Evolutionary conservation across 2,329 filamentous ascomycete species (phyloP).

Genomic region (Diaporthe longicolla): DNA sequence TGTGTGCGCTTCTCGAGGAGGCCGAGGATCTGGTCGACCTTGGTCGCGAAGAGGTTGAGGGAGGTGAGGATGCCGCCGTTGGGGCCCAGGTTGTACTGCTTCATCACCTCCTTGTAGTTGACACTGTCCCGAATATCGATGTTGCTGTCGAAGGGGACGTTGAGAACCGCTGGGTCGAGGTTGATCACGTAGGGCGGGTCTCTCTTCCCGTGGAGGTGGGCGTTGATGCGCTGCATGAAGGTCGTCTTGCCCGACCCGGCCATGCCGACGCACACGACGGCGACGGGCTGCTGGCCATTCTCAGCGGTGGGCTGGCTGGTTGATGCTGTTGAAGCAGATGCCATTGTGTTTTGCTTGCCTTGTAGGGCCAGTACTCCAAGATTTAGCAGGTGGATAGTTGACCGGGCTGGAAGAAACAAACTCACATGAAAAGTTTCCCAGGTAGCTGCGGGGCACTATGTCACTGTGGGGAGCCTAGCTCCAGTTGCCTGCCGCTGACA

Average conservation of each 20-base stretch:
- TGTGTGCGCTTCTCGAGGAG: conserved; percentile 90
- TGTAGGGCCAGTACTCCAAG: background rate
- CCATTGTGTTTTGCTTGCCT: conserved; percentile 43
- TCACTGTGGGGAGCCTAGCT: conserved; percentile 20
- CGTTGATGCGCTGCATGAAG: conserved; percentile 98
- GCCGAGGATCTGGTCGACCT: conserved; percentile 93
- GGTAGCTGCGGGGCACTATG: conserved; percentile 35
- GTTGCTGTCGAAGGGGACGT: conserved; percentile 94
- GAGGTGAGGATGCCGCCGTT: conserved; percentile 98
- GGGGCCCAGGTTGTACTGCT: conserved; percentile 96
- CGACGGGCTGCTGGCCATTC: conserved; percentile 67
- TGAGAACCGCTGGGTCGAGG: conserved; percentile 93
- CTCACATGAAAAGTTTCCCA: conserved; percentile 40
- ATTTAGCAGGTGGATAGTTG: background rate
- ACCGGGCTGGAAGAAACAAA: background rate
- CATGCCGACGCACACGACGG: conserved; percentile 97
- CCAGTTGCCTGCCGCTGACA: conserved; percentile 34
- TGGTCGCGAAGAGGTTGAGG: conserved; percentile 96
- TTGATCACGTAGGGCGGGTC: conserved; percentile 95
- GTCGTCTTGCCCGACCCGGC: conserved; percentile 99
- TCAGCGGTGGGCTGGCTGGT: conserved; percentile 32
- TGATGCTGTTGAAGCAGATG: conserved; percentile 41
- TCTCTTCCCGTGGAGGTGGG: conserved; percentile 85
- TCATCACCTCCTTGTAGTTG: conserved; percentile 99
- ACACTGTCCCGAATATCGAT: conserved; percentile 99